Evolutionary conservation across 495 filamentous ascomycete species (phyloP).

Genomic region (Penicillium lividum): DNA sequence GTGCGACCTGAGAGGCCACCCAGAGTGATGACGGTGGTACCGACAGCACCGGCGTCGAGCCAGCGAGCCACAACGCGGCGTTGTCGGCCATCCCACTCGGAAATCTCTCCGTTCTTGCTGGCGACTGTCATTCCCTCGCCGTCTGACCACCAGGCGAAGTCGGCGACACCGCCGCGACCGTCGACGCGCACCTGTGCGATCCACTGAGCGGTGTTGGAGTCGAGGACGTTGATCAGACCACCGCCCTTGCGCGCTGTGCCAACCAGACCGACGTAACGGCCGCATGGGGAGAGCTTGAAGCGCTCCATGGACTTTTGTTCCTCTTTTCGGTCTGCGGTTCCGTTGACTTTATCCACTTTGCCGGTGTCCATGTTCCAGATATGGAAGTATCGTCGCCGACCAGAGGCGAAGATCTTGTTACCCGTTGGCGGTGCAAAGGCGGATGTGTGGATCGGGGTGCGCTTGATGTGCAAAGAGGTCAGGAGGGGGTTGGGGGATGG

Average conservation of each 20-base stretch:
- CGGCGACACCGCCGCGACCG: conserved; percentile 77
- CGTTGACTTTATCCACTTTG: conserved; percentile 79
- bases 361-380: conserved; percentile 86
- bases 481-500: conserved; percentile 81
- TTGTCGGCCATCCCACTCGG: conserved; percentile 76
- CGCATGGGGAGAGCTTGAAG: conserved; percentile 83
- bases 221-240: conserved; percentile 83
- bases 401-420: conserved; percentile 73
- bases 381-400: conserved; percentile 88
- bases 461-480: conserved; percentile 82
- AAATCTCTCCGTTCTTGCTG: conserved; percentile 85
- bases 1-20: conserved; percentile 62
- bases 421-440: conserved; percentile 61
- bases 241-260: conserved; percentile 79
- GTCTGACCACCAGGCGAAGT: conserved; percentile 87
- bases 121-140: conserved; percentile 75
- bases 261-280: conserved; percentile 77
- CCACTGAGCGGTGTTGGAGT: conserved; percentile 84
- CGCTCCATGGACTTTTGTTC: conserved; percentile 89
- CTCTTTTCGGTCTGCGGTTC: conserved; percentile 62
- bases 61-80: conserved; percentile 73
- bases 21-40: conserved; percentile 76
- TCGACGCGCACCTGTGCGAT: conserved; percentile 79
- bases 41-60: conserved; percentile 88
- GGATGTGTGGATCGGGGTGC: conserved; percentile 77